Conservation (phyloP, 2,329 filamentous ascomycete genomes). For the Colletotrichum simmondsii region DNA sequence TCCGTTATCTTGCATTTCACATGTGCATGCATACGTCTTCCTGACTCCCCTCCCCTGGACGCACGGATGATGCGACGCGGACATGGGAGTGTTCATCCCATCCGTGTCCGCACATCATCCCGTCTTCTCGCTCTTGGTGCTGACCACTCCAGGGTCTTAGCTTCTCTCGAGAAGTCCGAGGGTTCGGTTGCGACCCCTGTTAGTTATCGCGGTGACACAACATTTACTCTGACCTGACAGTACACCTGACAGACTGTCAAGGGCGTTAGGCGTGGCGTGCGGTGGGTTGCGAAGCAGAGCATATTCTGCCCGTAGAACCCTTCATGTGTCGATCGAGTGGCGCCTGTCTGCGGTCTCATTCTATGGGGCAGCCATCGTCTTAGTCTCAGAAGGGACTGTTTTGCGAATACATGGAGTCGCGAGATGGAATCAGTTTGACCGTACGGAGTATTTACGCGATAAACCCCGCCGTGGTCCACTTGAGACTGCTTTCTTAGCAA, state of each 20-base stretch:
- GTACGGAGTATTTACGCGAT: background rate
- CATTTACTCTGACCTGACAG: conserved; percentile 9
- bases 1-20: background rate
- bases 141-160: background rate
- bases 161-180: background rate
- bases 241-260: conserved; percentile 27
- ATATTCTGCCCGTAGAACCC: background rate
- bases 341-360: background rate
- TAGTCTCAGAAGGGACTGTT: background rate
- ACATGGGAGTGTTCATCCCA: background rate
- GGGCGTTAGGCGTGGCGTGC: conserved; percentile 19
- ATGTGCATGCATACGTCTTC: conserved; percentile 8
- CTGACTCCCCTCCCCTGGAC: background rate
- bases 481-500: background rate
- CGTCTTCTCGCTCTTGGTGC: background rate
- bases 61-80: conserved; percentile 19
- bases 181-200: background rate
- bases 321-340: background rate
- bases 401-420: background rate
- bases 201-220: conserved; percentile 23
- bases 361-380: background rate
- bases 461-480: background rate
- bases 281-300: background rate
- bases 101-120: conserved; percentile 15
- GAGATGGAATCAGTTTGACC: background rate